Evolutionary conservation across 768 basidiomycete species (phyloP), one percentile per base, ranked within the genome.

Genomic region (Hericium erinaceus): DNA sequence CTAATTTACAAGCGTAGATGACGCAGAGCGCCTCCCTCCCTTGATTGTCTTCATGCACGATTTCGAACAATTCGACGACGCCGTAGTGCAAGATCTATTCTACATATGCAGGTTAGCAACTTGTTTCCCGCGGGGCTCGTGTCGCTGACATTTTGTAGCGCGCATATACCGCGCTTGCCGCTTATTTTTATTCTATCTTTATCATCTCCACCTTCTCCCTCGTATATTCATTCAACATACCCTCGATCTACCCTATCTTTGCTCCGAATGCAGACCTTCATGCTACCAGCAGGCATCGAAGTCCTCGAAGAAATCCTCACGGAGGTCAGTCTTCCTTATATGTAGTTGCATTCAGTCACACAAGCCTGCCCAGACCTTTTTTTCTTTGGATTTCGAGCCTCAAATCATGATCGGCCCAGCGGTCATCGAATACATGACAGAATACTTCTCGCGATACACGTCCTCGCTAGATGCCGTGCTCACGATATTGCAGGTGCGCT

Each of bases 21-120:
- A 55, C 26, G 55, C 64, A 59, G 59, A 65, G 11, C 16, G 60
- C 0, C 59, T 62, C 4, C 68, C 64, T 11, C 77, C 75, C 39
- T 75, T 91, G 3, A 74, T 84, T 22, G 72, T 87, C 9, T 64
- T 90, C 12, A 64, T 91, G 20, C 86, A 89, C 57, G 84, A 87
- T 57, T 89, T 92, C 61, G 89, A 91, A 64, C 80, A 83, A 64
- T 80, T 87, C 52, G 86, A 88, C 56, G 70, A 80, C 0, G 55
- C 61, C 2, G 75, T 90, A 2, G 67, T 91, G 51, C 81, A 85
- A 64, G 87, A 91, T 63, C 64, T 89, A 16, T 80, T 89, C 44
- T 77, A 85, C 55, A 83, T 90, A 39, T 87, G 79, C 74, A 87
- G 85, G 88, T 84, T 60, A 33, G 66, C 51, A 13, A 33, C n/a